Percentiles rank a stretch among this genome's conserved stretches.
Conservation (phyloP, 2,329 filamentous ascomycete genomes). For the Mariannaea sp. region DNA sequence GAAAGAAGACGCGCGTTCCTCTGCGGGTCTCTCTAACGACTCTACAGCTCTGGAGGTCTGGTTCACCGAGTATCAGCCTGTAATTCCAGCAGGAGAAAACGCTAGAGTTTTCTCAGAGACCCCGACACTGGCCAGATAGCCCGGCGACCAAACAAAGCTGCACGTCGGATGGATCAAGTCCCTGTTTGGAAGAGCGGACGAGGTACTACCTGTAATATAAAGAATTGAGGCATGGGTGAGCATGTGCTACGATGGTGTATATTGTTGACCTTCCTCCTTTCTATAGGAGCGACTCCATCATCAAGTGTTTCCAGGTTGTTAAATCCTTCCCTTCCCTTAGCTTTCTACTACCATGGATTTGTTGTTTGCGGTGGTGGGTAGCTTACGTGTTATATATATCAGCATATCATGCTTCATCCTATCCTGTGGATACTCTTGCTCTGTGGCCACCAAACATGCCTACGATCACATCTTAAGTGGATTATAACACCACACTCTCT, state of each 20-base stretch:
- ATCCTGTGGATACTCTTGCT: not conserved
- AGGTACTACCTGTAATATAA: no score
- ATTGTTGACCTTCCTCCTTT: no score
- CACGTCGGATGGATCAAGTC: no score
- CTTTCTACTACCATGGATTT: not conserved
- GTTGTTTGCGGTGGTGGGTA: not conserved
- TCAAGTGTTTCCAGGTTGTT: no score
- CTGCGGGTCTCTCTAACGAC: slow-evolving; percentile 18
- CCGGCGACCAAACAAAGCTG: no score
- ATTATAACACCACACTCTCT: not conserved
- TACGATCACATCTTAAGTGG: slow-evolving; percentile 3
- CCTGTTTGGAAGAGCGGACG: no score
- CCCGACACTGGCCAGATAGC: no score
- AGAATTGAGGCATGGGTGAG: no score
- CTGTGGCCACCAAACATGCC: not conserved
- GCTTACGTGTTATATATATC: not conserved
- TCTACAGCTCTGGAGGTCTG: slow-evolving; percentile 17
- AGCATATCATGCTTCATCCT: not conserved
- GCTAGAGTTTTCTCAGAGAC: no score
- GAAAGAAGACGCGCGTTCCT: slow-evolving; percentile 34
- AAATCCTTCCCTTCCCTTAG: no score
- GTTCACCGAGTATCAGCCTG: not conserved
- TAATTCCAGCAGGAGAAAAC: not conserved
- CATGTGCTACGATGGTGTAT: no score
- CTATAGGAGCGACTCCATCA: no score